Conservation (phyloP, 2,329 filamentous ascomycete genomes). For the Cytospora chrysosperma region DNA sequence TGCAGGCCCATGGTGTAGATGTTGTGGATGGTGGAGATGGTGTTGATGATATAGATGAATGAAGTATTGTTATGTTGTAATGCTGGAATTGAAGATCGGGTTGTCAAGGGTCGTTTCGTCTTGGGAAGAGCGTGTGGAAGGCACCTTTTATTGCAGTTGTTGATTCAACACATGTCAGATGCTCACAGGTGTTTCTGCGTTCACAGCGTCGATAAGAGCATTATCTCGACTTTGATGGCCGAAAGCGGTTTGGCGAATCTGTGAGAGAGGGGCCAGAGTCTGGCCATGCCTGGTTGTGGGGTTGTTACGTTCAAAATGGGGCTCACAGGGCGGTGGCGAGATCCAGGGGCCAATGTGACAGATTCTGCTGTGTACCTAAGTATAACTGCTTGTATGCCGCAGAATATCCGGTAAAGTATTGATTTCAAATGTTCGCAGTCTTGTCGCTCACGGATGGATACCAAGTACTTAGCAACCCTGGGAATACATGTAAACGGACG, state of each 20-base stretch:
- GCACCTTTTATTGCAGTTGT: background rate
- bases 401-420: background rate
- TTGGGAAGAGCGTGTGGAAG: background rate
- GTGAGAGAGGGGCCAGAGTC: background rate
- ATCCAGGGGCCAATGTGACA: background rate
- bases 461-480: too few relatives aligned
- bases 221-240: background rate
- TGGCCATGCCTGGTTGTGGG: background rate
- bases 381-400: too few relatives aligned
- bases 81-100: background rate
- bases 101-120: background rate
- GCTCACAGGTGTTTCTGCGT: background rate
- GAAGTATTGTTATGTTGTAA: background rate
- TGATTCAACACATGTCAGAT: too few relatives aligned
- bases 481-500: too few relatives aligned
- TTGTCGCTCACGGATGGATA: background rate
- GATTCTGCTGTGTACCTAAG: too few relatives aligned
- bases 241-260: background rate
- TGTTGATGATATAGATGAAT: background rate
- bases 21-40: background rate
- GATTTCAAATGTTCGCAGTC: background rate
- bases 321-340: background rate
- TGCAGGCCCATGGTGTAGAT: constrained; percentile 35
- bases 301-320: background rate
- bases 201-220: background rate